Conservation (phyloP, 352 stramenopile genomes). For the Globisporangium viniferum region DNA sequence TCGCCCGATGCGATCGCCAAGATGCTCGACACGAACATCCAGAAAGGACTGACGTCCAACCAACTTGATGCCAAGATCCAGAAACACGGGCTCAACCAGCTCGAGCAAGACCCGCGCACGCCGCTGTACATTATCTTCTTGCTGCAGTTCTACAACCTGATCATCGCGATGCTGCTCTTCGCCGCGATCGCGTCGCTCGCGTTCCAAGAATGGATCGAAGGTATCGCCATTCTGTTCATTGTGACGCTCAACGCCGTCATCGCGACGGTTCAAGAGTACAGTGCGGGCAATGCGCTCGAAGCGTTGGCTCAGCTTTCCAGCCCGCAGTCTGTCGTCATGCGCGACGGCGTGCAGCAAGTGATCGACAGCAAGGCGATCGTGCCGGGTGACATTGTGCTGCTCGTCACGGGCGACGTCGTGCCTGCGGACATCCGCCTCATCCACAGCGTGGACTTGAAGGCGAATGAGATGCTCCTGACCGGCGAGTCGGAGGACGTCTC, state of each 20-base stretch:
- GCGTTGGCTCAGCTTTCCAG: constrained; percentile 60
- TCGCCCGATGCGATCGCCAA: constrained; percentile 43
- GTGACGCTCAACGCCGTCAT: constrained; percentile 58
- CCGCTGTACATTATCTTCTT: constrained; percentile 65
- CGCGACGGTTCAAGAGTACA: constrained; percentile 64
- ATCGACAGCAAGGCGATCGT: constrained; percentile 70
- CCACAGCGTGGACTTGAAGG: constrained; percentile 79
- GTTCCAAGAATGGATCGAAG: constrained; percentile 64
- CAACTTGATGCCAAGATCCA: constrained; percentile 42
- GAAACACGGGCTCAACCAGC: constrained; percentile 48
- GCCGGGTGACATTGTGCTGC: constrained; percentile 83
- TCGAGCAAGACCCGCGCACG: constrained; percentile 62
- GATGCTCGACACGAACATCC: constrained; percentile 49
- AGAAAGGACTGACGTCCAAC: constrained; percentile 38
- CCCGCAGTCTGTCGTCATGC: constrained; percentile 61
- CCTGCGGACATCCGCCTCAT: constrained; percentile 89
- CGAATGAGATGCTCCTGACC: constrained; percentile 94
- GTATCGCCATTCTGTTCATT: constrained; percentile 68
- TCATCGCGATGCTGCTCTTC: constrained; percentile 64
- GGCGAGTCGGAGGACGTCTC: constrained; percentile 87
- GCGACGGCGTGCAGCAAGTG: constrained; percentile 55
- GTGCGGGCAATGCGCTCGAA: constrained; percentile 55
- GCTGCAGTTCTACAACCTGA: constrained; percentile 81
- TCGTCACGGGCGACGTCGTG: constrained; percentile 92
- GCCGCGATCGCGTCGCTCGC: constrained; percentile 51